Evolutionary conservation across 108 stramenopile species (phyloP).

Genomic region (Nannochloropsis salina): DNA sequence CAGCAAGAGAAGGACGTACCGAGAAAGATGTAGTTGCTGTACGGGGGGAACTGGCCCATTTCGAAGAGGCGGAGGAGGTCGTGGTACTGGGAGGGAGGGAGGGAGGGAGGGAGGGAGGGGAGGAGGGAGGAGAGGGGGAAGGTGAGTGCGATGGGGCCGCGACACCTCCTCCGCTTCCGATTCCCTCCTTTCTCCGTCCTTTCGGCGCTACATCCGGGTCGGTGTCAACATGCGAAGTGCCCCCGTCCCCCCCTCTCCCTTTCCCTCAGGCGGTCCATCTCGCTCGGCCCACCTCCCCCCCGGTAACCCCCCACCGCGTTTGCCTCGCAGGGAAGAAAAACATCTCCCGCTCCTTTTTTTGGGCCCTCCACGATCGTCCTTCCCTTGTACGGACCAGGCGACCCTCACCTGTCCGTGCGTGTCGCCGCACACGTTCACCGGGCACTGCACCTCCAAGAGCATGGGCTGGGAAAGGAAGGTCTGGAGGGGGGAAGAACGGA

Average conservation of each 20-base stretch:
- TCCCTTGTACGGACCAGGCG: no score
- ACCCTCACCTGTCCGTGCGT: constrained; percentile 66
- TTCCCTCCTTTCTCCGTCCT: no score
- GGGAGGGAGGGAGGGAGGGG: neutral
- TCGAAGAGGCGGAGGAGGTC: constrained; percentile 95
- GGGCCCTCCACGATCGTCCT: no score
- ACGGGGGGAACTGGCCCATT: constrained; percentile 53
- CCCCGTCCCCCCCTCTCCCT: neutral
- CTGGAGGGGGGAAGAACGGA: constrained; percentile 37
- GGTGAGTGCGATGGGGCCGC: no score
- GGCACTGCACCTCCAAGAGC: constrained; percentile 86
- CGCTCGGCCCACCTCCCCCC: neutral
- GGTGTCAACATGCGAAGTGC: no score
- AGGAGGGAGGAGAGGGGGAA: neutral
- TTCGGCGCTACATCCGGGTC: no score
- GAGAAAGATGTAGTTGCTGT: constrained; percentile 48
- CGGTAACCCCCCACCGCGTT: neutral
- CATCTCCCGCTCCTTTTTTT: no score
- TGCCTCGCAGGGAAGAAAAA: no score
- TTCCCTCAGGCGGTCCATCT: neutral
- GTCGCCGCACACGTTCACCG: constrained; percentile 95
- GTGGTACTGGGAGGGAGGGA: constrained; percentile 63
- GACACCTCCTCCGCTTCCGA: no score
- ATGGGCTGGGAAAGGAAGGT: constrained; percentile 92
- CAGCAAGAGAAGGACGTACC: no score